These are phyloP conservation scores for Rhizopus sp. DNA, from an alignment of 371 early-diverging fungal genomes.

Conservation along the genomic window DNA sequence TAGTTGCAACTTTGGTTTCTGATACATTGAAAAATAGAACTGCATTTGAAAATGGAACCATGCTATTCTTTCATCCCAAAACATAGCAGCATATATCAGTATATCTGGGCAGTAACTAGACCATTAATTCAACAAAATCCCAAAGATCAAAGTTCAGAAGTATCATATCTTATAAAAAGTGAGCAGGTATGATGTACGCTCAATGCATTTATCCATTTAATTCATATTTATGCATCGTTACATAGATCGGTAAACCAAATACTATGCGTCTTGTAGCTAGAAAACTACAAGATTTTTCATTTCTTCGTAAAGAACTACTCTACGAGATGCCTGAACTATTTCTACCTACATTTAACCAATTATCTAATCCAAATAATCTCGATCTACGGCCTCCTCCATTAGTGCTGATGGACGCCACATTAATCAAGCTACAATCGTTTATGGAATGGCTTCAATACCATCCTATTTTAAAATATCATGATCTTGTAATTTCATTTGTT, in stretches of 20 bases:
- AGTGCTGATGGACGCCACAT: constrained; percentile 29
- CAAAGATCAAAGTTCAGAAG: constrained; percentile 20
- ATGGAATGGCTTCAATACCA: constrained; percentile 52
- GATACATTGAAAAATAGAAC: constrained; percentile 1
- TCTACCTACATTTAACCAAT: constrained; percentile 49
- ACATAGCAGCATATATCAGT: constrained; percentile 4
- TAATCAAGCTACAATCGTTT: constrained; percentile 41
- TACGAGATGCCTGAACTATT: constrained; percentile 52
- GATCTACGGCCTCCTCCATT: constrained; percentile 49
- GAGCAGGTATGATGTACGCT: constrained; percentile 26
- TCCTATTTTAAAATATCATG: constrained; percentile 46
- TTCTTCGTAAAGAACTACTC: constrained; percentile 42
- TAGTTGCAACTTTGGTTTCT: neutral
- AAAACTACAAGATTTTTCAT: constrained; percentile 49
- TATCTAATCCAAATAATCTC: constrained; percentile 39
- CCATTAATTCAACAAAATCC: constrained; percentile 27
- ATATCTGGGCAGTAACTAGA: constrained; percentile 33
- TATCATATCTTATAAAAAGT: constrained; percentile 44
- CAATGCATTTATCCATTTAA: too few relatives aligned
- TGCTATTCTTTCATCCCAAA: neutral
- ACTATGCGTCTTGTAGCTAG: constrained; percentile 42
- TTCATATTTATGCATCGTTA: neutral
- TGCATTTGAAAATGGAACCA: neutral
- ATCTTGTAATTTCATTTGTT: constrained; percentile 53
- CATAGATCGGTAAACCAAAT: constrained; percentile 29